A percentile compares a stretch with the other conserved stretches of the same genome.
These are phyloP conservation scores for Mortierella sp. DNA, from an alignment of 371 early-diverging fungal species.

Conservation along the genomic window DNA sequence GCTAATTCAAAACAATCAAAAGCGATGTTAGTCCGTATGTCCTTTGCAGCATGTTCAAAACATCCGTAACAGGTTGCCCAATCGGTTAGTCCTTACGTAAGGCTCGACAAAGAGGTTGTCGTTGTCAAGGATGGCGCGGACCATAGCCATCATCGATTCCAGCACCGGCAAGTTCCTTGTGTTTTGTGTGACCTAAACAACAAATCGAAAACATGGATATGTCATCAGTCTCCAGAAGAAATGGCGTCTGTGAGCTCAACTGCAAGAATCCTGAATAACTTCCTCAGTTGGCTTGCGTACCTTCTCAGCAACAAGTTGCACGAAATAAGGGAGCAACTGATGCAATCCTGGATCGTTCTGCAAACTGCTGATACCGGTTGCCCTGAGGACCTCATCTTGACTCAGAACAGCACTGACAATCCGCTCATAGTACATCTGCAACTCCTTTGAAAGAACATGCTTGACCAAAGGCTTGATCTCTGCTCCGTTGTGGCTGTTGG, in stretches of 20 bases:
- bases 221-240: neutral
- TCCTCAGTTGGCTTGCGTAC: slow-evolving; percentile 46
- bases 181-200: slow-evolving; percentile 76
- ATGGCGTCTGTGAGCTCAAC: neutral
- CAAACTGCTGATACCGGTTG: slow-evolving; percentile 91
- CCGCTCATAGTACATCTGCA: slow-evolving; percentile 97
- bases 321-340: slow-evolving; percentile 98
- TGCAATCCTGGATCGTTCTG: slow-evolving; percentile 96
- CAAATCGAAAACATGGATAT: neutral
- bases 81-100: slow-evolving; percentile 75
- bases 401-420: slow-evolving; percentile 91
- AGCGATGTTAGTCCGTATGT: neutral
- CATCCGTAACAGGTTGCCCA: no score
- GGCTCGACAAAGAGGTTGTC: slow-evolving; percentile 97
- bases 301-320: slow-evolving; percentile 94
- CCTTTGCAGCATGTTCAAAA: neutral
- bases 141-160: slow-evolving; percentile 86
- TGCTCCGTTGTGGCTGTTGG: slow-evolving; percentile 62
- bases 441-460: slow-evolving; percentile 95
- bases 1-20: slow-evolving; percentile 59
- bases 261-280: neutral
- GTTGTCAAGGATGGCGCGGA: slow-evolving; percentile 90
- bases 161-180: slow-evolving; percentile 78
- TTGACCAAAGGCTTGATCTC: slow-evolving; percentile 90
- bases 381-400: slow-evolving; percentile 75